phyloP scores from a whole-genome alignment of 306 rosid genomes.

The Erythrophleum fordii region DNA sequence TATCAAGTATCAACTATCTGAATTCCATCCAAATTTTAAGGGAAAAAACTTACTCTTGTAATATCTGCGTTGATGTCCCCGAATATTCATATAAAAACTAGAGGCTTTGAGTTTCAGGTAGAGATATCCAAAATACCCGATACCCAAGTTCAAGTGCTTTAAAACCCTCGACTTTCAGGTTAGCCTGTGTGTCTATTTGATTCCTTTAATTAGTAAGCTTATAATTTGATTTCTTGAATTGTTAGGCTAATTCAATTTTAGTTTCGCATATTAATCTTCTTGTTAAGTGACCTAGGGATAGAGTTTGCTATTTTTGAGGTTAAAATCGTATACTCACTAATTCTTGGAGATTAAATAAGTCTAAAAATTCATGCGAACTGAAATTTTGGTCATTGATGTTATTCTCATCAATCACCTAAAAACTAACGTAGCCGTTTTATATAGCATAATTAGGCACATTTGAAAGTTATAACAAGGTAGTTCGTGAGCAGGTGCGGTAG shows the following conservation, averaged over 20 bases:
- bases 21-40: no score
- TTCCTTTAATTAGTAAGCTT: background rate
- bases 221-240: background rate
- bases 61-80: background rate
- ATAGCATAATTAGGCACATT: background rate
- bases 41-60: no score
- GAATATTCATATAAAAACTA: background rate
- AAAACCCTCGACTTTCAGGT: slow-evolving; percentile 53
- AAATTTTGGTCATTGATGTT: background rate
- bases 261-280: background rate
- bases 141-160: slow-evolving; percentile 28
- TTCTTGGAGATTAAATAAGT: background rate
- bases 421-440: background rate
- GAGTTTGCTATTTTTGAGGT: background rate
- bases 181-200: slow-evolving; percentile 32
- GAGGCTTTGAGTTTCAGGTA: no score
- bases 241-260: background rate
- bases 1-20: no score
- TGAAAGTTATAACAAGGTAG: background rate
- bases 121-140: no score
- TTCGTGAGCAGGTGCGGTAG: slow-evolving; percentile 47
- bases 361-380: background rate
- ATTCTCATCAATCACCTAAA: background rate
- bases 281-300: background rate
- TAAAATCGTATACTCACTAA: background rate